Conservation (phyloP, 345 rosid genomes). For the Populus pruinosa region DNA sequence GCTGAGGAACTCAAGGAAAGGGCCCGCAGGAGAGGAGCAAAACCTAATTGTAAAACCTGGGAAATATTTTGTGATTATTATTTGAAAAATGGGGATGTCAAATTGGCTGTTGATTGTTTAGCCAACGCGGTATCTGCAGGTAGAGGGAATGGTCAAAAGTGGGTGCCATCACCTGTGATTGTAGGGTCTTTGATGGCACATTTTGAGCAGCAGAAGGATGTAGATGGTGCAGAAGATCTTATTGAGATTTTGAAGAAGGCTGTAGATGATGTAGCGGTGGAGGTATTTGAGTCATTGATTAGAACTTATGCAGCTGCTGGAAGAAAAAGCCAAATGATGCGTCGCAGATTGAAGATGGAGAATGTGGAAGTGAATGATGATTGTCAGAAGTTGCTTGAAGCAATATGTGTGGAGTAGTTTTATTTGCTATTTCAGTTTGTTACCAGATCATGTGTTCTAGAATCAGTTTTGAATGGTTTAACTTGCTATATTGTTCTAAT, state of each 20-base stretch:
- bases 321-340: slow-evolving; percentile 60
- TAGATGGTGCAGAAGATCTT: slow-evolving; percentile 77
- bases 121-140: slow-evolving; percentile 62
- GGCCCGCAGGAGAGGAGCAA: slow-evolving; percentile 62
- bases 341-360: slow-evolving; percentile 72
- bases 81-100: slow-evolving; percentile 48
- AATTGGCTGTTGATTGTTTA: slow-evolving; percentile 59
- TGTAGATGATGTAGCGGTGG: slow-evolving; percentile 48
- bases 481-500: neutral
- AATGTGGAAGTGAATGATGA: slow-evolving; percentile 58
- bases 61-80: slow-evolving; percentile 66
- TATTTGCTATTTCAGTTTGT: neutral
- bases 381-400: slow-evolving; percentile 61
- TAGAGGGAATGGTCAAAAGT: slow-evolving; percentile 66
- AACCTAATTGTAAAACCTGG: slow-evolving; percentile 83
- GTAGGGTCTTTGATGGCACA: slow-evolving; percentile 52
- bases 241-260: slow-evolving; percentile 71
- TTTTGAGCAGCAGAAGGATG: slow-evolving; percentile 71
- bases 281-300: slow-evolving; percentile 71
- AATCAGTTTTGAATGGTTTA: slow-evolving; percentile 4
- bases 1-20: slow-evolving; percentile 70
- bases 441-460: neutral
- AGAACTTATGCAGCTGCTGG: slow-evolving; percentile 88
- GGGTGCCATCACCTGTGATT: slow-evolving; percentile 69
- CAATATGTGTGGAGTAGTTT: slow-evolving; percentile 54